A percentile compares a stretch with the other conserved stretches of the same genome.
These are phyloP conservation scores for Setaria italica DNA, from an alignment of 202 grass and related monocot species.

Conservation along the genomic window DNA sequence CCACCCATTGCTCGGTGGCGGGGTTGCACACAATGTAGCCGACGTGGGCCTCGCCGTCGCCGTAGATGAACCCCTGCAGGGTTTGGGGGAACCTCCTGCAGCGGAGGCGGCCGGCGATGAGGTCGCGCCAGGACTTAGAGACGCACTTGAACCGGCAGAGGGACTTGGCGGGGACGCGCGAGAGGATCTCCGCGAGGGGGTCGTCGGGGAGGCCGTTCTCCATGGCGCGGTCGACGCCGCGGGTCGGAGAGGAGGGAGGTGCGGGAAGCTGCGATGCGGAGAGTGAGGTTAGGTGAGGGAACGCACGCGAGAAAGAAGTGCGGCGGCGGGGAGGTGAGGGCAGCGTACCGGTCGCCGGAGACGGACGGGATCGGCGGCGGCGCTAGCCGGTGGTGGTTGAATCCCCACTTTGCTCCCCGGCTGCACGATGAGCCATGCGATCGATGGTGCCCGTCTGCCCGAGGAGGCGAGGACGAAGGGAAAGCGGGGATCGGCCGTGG, in stretches of 20 bases:
- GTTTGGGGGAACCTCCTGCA: background rate
- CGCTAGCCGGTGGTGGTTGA: background rate
- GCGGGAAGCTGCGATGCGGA: background rate
- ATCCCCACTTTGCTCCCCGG: no score
- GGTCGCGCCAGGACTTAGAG: constrained; percentile 11
- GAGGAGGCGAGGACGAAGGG: no score
- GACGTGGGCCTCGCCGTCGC: background rate
- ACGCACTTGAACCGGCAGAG: constrained; percentile 19
- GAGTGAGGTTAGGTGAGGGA: background rate
- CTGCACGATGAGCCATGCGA: no score
- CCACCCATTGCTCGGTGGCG: background rate
- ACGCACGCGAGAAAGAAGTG: no score
- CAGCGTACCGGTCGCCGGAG: background rate
- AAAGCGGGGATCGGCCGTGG: no score
- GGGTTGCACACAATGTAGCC: background rate
- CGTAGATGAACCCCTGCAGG: background rate
- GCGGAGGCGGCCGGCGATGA: background rate
- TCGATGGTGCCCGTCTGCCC: no score
- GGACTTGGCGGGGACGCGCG: constrained; percentile 1
- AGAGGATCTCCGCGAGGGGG: constrained; percentile 14
- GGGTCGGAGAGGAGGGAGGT: background rate
- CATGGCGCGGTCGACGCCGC: background rate
- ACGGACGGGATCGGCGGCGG: background rate
- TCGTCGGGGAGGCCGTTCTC: background rate
- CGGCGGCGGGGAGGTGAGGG: no score